Evolutionary conservation across 129 eudicot genomes (phyloP).

Genomic region (carrot (Daucus carota)): DH1_v3.0 NC_030389.2:3996501-3997000

Average conservation of each 20-base stretch:
- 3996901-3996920: constrained; percentile 92
- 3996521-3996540: constrained; percentile 40
- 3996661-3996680: constrained; percentile 73
- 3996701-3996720: constrained; percentile 60
- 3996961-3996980: constrained; percentile 81
- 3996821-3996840: constrained; percentile 65
- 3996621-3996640: constrained; percentile 35
- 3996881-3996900: constrained; percentile 72
- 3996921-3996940: constrained; percentile 76
- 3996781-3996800: constrained; percentile 65
- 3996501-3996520: constrained; percentile 51
- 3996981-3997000: constrained; percentile 67
- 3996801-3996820: constrained; percentile 54
- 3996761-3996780: constrained; percentile 50
- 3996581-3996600: constrained; percentile 66
- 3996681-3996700: constrained; percentile 62
- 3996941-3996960: constrained; percentile 58
- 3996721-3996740: constrained; percentile 45
- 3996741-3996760: constrained; percentile 52
- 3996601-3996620: constrained; percentile 62
- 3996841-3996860: constrained; percentile 50
- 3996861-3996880: constrained; percentile 45
- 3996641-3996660: constrained; percentile 45
- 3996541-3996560: constrained; percentile 52
- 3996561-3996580: constrained; percentile 60